A percentile compares a stretch with the other conserved stretches of the same genome.
These are phyloP conservation scores for Verticillium klebahnii DNA, from an alignment of 2,329 filamentous ascomycete genomes.

Conservation along the genomic window DNA sequence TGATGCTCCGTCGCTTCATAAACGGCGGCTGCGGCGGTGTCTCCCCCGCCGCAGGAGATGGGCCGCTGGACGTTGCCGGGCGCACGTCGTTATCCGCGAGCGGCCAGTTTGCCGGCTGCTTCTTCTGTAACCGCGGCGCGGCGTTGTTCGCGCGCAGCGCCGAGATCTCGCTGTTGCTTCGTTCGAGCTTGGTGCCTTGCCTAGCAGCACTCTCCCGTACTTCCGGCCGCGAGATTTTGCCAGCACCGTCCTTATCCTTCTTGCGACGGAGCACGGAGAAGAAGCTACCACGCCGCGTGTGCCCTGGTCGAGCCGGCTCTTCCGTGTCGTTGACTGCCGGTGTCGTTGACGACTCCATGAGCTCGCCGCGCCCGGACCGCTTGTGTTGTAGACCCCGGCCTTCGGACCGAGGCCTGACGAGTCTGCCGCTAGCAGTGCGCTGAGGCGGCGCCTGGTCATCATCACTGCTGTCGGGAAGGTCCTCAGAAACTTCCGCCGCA, in stretches of 20 bases:
- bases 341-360: slow-evolving; percentile 18
- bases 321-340: slow-evolving; percentile 15
- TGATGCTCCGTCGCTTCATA: slow-evolving; percentile 31
- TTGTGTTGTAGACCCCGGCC: slow-evolving; percentile 28
- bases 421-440: slow-evolving; percentile 10
- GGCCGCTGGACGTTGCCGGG: slow-evolving; percentile 28
- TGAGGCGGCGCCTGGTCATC: slow-evolving; percentile 25
- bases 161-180: slow-evolving; percentile 48
- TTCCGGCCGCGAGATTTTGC: slow-evolving; percentile 50
- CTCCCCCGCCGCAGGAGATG: slow-evolving; percentile 9
- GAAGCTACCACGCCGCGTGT: slow-evolving; percentile 43
- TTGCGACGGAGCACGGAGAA: slow-evolving; percentile 62
- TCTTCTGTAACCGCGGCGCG: slow-evolving; percentile 17
- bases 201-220: slow-evolving; percentile 54
- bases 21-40: slow-evolving; percentile 18
- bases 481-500: slow-evolving; percentile 21
- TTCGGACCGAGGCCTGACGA: slow-evolving; percentile 15
- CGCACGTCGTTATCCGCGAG: slow-evolving; percentile 31
- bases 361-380: slow-evolving; percentile 34
- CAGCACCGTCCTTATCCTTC: slow-evolving; percentile 44
- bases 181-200: slow-evolving; percentile 58
- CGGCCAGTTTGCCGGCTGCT: slow-evolving; percentile 38
- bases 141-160: slow-evolving; percentile 32
- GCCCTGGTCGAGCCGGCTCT: slow-evolving; percentile 18
- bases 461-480: slow-evolving; percentile 57